These are phyloP conservation scores for Erigeron canadensis DNA, from an alignment of 129 eudicot genomes.

Conservation along the genomic window DNA sequence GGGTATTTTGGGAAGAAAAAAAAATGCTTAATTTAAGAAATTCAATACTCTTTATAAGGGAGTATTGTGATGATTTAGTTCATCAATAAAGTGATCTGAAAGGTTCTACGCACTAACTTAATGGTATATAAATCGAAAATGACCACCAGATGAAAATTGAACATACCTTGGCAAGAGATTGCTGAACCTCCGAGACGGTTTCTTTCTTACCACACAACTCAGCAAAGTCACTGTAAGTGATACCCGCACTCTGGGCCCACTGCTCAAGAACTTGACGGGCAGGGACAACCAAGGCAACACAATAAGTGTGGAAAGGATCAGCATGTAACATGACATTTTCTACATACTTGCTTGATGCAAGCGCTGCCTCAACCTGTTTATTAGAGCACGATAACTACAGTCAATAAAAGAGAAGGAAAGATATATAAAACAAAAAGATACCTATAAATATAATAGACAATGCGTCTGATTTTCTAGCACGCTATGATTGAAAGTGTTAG, in stretches of 20 bases:
- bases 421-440: neutral
- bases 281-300: conserved; percentile 85
- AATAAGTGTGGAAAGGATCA: conserved; percentile 80
- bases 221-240: conserved; percentile 47
- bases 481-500: neutral
- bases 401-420: neutral
- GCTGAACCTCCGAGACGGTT: conserved; percentile 69
- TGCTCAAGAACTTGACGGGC: conserved; percentile 67
- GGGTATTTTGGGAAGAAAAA: too few species aligned
- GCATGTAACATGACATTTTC: conserved; percentile 83
- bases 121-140: neutral
- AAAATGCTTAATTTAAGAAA: too few species aligned
- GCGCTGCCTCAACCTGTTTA: conserved; percentile 89
- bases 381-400: conserved; percentile 12
- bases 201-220: conserved; percentile 72
- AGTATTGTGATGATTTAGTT: neutral
- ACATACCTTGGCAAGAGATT: conserved; percentile 74
- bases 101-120: neutral
- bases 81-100: neutral
- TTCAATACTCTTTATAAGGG: too few species aligned
- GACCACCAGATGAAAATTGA: neutral
- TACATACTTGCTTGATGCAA: conserved; percentile 64
- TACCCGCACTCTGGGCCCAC: conserved; percentile 72
- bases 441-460: neutral
- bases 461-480: neutral